Conservation (phyloP, 306 rosid genomes). For the Quercus agrifolia region DNA sequence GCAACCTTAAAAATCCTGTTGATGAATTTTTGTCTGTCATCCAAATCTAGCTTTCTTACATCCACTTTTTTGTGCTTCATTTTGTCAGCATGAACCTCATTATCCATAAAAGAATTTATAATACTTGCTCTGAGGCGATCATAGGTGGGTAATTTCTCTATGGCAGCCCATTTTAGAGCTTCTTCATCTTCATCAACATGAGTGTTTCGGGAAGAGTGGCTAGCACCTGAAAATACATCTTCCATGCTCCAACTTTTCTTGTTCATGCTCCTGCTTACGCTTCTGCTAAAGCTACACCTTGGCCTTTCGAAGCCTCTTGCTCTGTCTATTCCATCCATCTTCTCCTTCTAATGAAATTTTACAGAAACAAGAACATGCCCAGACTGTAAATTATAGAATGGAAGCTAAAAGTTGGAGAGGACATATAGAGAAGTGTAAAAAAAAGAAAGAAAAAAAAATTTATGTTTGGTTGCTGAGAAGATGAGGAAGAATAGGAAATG, state of each 20-base stretch:
- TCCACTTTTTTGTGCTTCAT: slow-evolving; percentile 60
- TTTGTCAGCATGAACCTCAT: slow-evolving; percentile 23
- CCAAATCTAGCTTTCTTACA: slow-evolving; percentile 62
- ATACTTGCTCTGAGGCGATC: slow-evolving; percentile 76
- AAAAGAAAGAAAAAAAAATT: too few species aligned
- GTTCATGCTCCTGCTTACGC: slow-evolving; percentile 62
- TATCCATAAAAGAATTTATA: slow-evolving; percentile 43
- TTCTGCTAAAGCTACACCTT: slow-evolving; percentile 29
- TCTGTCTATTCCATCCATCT: slow-evolving; percentile 46
- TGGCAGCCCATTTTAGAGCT: slow-evolving; percentile 96
- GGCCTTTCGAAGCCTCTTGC: slow-evolving; percentile 6
- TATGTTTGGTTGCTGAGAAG: background rate
- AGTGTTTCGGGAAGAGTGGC: slow-evolving; percentile 47
- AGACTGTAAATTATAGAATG: background rate
- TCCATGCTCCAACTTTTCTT: slow-evolving; percentile 75
- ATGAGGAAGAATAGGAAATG: background rate
- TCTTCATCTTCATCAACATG: slow-evolving; percentile 74
- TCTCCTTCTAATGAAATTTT: background rate
- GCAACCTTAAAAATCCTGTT: slow-evolving; percentile 74
- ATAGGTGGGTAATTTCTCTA: slow-evolving; percentile 84
- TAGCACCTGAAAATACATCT: slow-evolving; percentile 55
- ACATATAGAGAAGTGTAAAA: background rate
- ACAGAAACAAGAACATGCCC: background rate
- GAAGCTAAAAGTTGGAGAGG: background rate
- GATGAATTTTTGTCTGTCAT: slow-evolving; percentile 71